phyloP scores from a whole-genome alignment of 2,329 filamentous ascomycete species.

The Trichoderma atroviride region DNA sequence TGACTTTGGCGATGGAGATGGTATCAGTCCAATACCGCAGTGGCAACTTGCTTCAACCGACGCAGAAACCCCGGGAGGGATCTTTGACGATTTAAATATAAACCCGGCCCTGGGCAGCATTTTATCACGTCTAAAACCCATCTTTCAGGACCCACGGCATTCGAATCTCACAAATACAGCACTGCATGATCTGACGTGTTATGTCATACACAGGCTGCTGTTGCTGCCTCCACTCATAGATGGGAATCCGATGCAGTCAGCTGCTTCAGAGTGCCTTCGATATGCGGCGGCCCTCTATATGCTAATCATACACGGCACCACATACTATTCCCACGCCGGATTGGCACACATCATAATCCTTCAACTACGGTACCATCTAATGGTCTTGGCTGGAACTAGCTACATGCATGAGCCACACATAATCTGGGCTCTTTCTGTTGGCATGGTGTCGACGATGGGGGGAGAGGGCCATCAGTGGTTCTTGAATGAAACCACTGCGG shows the following conservation, averaged over 20 bases:
- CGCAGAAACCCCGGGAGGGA: neutral
- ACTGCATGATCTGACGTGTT: slow-evolving; percentile 17
- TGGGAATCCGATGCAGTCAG: neutral
- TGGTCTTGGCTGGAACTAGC: neutral
- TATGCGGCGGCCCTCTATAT: slow-evolving; percentile 17
- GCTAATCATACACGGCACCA: slow-evolving; percentile 18
- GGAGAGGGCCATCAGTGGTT: slow-evolving; percentile 8
- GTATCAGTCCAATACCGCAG: slow-evolving; percentile 3
- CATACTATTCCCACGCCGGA: slow-evolving; percentile 18
- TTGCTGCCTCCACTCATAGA: slow-evolving; percentile 2
- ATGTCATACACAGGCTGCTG: slow-evolving; percentile 9
- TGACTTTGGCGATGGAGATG: neutral
- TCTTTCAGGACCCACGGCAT: neutral
- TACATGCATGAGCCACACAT: neutral
- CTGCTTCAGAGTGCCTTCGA: slow-evolving; percentile 12
- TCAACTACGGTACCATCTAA: neutral
- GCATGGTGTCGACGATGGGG: slow-evolving; percentile 2
- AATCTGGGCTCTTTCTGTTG: slow-evolving; percentile 14
- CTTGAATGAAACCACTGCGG: neutral
- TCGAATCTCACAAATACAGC: slow-evolving; percentile 1
- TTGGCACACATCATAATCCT: slow-evolving; percentile 5
- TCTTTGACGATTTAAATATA: neutral
- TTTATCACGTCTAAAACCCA: slow-evolving; percentile 1
- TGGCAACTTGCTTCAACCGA: slow-evolving; percentile 3
- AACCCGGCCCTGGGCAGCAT: neutral